These are phyloP conservation scores for Helichrysum umbraculigerum DNA, from an alignment of 129 eudicot genomes.

Conservation along the genomic window DNA sequence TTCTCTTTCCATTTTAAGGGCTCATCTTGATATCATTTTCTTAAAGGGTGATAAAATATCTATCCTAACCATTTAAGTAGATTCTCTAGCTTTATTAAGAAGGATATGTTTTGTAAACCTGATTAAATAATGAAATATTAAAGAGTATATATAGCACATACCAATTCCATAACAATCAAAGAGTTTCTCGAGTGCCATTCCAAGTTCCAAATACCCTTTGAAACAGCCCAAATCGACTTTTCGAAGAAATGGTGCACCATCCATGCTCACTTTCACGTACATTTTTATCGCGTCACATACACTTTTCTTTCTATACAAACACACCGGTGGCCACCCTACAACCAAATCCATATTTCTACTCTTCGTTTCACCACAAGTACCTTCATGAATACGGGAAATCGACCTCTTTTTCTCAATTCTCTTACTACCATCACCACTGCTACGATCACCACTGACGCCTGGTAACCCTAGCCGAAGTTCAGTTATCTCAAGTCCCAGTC, in stretches of 20 bases:
- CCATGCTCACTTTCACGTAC: conserved; percentile 92
- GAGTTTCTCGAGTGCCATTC: conserved; percentile 59
- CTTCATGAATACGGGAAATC: conserved; percentile 34
- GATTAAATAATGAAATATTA: background rate
- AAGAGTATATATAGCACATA: conserved; percentile 14
- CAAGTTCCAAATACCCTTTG: conserved; percentile 53
- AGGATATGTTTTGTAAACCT: background rate
- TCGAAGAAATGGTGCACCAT: conserved; percentile 78
- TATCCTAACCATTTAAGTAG: background rate
- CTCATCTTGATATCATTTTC: no score
- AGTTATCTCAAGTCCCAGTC: conserved; percentile 60
- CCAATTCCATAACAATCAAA: conserved; percentile 63
- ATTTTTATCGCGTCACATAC: conserved; percentile 28
- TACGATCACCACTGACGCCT: conserved; percentile 17
- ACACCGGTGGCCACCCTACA: conserved; percentile 96
- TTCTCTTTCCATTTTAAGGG: no score
- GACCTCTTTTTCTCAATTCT: conserved; percentile 58
- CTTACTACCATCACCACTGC: background rate
- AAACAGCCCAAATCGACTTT: conserved; percentile 62
- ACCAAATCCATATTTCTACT: conserved; percentile 34
- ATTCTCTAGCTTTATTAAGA: background rate
- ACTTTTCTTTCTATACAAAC: conserved; percentile 54
- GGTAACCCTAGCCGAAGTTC: conserved; percentile 70
- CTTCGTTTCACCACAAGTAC: conserved; percentile 19
- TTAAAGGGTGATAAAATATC: no score